phyloP scores from a whole-genome alignment of 495 filamentous ascomycete species.

The Evernia prunastri region DNA sequence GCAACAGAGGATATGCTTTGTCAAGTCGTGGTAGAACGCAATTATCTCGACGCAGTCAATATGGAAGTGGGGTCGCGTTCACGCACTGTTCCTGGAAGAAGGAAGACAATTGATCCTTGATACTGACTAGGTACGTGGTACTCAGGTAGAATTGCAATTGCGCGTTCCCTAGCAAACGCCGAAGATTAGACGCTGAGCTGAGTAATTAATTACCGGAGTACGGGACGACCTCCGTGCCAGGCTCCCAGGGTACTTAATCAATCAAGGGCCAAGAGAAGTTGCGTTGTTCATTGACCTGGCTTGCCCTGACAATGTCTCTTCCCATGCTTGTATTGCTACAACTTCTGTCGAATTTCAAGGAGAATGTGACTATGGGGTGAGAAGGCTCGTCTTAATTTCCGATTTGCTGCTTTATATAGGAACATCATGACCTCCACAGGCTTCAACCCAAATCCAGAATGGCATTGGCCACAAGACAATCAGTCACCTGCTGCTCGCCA shows the following conservation, averaged over 20 bases:
- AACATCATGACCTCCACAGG: slow-evolving; percentile 31
- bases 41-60: background rate
- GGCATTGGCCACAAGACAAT: slow-evolving; percentile 33
- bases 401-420: background rate
- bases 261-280: slow-evolving; percentile 1
- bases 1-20: background rate
- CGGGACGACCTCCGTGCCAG: too few species aligned
- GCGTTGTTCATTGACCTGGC: background rate
- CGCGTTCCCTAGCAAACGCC: background rate
- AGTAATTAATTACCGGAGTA: too few species aligned
- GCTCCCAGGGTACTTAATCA: too few species aligned
- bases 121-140: background rate
- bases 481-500: slow-evolving; percentile 20
- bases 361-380: slow-evolving; percentile 2
- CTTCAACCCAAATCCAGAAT: slow-evolving; percentile 30
- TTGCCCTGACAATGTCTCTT: slow-evolving; percentile 8
- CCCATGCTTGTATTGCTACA: background rate
- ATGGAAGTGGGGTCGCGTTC: background rate
- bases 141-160: background rate
- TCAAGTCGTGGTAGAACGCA: background rate
- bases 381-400: background rate
- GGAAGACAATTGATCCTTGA: background rate
- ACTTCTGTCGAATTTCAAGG: background rate
- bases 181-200: background rate
- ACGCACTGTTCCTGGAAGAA: background rate